Base-by-base conservation (phyloP, 257 asterid species). In the Nicotiana paniculata region DNA sequence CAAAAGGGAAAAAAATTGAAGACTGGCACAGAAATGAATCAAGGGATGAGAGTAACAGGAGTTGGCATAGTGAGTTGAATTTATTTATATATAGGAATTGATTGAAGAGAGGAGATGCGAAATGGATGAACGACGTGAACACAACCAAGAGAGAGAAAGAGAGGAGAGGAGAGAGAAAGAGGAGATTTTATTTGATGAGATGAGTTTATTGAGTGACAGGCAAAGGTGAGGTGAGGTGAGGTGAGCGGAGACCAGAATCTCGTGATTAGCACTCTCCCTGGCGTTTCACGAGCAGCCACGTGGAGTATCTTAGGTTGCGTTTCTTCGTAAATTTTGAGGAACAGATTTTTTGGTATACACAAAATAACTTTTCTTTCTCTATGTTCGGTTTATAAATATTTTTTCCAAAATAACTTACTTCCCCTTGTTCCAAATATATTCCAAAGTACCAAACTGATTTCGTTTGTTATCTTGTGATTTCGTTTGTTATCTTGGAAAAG, bases 221-320 rank as follows among this genome's bases (percentile, higher is more conserved):
- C 54, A 77, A 5, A 28, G 77, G 48, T 30, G 74, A 39, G 82
- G 66, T 65, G 72, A 67, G 76, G 51, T 64, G 70, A 68, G 77
- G 30, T 58, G 82, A 66, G 76, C 13, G 81, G 62, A 28, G 83
- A 75, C 82, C 85, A 79, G 82, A 85, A 78, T 82, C 90, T 85
- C 89, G 86, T 85, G 87, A 83, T 81, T 16, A 81, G 79, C 86
- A 83, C 84, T 82, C 37, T 35, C 43, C 32, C 9, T 48, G 58
- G 62, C 81, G 77, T 53, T 69, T 77, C 84, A 59, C 55, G 48
- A 65, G 46, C 43, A 4, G 68, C 61, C 87, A 66, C 89, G 87
- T 86, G 84, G 74, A 74, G 6, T 26, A 13, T 24, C 59, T 11
- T 24, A 43, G 7, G 37, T 46, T 37, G 12, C n/a, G 11, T 46